Evolutionary conservation across 2,329 filamentous ascomycete species (phyloP).

Genomic region (Herpotrichia juniperi): DNA sequence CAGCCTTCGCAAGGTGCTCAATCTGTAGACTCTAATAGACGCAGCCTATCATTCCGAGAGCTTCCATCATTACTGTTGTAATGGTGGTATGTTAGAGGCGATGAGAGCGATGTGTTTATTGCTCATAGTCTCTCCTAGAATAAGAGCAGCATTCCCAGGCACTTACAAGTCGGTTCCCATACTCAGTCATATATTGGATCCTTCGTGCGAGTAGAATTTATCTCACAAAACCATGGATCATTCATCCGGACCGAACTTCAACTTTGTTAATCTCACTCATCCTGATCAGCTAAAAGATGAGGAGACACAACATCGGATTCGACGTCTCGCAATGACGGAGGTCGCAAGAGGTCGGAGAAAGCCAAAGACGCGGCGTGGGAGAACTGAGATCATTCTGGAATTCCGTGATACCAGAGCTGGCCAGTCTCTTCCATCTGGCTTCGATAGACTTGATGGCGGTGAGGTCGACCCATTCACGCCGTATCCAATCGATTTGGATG

Average conservation of each 20-base stretch:
- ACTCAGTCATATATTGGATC: too few species aligned
- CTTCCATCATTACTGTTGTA: too few species aligned
- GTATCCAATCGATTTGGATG: constrained; percentile 34
- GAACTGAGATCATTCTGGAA: constrained; percentile 35
- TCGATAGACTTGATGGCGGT: constrained; percentile 28
- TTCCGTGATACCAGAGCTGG: constrained; percentile 20
- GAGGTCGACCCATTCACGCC: constrained; percentile 29
- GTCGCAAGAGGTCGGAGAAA: constrained; percentile 30
- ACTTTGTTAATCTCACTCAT: constrained; percentile 38
- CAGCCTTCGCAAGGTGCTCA: too few species aligned
- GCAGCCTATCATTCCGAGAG: too few species aligned
- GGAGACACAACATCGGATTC: constrained; percentile 36
- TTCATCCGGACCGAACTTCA: constrained; percentile 32
- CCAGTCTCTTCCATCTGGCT: constrained; percentile 7
- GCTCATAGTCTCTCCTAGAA: too few species aligned
- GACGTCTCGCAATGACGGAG: constrained; percentile 41
- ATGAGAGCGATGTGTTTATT: too few species aligned
- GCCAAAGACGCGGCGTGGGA: constrained; percentile 30
- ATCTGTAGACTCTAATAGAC: too few species aligned
- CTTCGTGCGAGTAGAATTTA: too few species aligned
- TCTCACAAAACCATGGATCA: constrained; percentile 34
- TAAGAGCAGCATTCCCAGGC: too few species aligned
- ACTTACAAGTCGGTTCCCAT: too few species aligned
- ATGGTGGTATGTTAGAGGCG: too few species aligned
- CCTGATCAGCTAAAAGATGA: constrained; percentile 39